Percentiles rank a stretch among this genome's conserved stretches.
Conservation (phyloP, 2,329 filamentous ascomycete species). For the Zymoseptoria passerinii region DNA sequence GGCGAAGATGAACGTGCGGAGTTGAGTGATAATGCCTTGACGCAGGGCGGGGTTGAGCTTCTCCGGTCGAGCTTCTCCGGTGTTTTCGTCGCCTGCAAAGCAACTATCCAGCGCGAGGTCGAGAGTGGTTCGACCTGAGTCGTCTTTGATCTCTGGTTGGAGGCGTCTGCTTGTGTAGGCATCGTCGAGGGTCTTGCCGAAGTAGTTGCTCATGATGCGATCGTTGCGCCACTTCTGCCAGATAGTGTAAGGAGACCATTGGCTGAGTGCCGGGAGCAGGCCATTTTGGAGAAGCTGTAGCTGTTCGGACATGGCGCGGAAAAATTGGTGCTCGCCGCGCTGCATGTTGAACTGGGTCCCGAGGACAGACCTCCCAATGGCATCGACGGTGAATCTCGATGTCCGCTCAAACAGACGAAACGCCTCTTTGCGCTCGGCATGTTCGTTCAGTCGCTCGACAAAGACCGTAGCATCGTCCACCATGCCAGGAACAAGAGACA, state of each 20-base stretch:
- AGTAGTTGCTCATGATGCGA: constrained; percentile 13
- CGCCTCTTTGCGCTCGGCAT: constrained; percentile 30
- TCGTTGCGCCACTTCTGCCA: constrained; percentile 19
- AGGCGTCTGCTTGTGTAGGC: constrained; percentile 24
- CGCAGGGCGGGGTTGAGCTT: constrained; percentile 29
- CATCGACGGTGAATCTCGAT: constrained; percentile 35
- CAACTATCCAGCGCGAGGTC: constrained; percentile 30
- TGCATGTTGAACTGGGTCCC: constrained; percentile 33
- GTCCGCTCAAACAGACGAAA: constrained; percentile 35
- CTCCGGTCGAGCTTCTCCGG: neutral
- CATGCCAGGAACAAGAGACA: constrained; percentile 32
- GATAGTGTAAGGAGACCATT: constrained; percentile 15
- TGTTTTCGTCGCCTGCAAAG: constrained; percentile 16
- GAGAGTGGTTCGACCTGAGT: constrained; percentile 16
- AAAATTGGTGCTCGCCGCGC: constrained; percentile 28
- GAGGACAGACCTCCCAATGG: constrained; percentile 35
- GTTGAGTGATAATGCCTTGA: constrained; percentile 25
- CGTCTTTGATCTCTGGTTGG: constrained; percentile 18
- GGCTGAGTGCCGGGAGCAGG: constrained; percentile 8
- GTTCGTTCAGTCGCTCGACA: constrained; percentile 27
- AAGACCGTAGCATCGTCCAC: constrained; percentile 30
- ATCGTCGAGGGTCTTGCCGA: constrained; percentile 28
- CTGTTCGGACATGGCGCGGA: constrained; percentile 31
- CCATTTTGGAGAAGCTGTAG: constrained; percentile 20
- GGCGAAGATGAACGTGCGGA: constrained; percentile 34